Conservation (phyloP, 768 basidiomycete species). For the Lactifluus echinatus region DNA sequence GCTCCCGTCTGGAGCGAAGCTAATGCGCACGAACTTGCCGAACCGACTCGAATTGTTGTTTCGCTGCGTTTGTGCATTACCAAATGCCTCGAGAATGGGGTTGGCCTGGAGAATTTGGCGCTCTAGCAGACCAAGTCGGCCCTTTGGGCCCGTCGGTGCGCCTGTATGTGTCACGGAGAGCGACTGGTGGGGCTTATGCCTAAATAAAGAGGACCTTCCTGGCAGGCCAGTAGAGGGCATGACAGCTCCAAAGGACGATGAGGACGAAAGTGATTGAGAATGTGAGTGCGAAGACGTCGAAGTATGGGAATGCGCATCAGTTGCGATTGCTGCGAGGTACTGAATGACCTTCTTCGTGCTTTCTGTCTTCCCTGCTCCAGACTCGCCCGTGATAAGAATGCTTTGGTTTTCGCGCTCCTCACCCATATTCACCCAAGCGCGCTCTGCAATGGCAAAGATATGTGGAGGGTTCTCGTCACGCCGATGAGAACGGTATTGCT, state of each 20-base stretch:
- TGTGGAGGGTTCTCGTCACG: conserved; percentile 92
- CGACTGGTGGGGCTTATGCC: conserved; percentile 42
- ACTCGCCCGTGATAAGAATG: conserved; percentile 99
- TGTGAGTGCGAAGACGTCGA: conserved; percentile 52
- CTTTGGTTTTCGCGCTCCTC: conserved; percentile 96
- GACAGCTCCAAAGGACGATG: conserved; percentile 39
- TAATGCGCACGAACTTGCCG: conserved; percentile 95
- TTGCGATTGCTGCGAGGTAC: conserved; percentile 94
- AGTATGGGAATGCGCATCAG: conserved; percentile 55
- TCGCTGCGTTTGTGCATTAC: conserved; percentile 95
- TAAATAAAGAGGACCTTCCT: conserved; percentile 45
- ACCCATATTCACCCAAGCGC: conserved; percentile 98
- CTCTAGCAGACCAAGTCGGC: conserved; percentile 80
- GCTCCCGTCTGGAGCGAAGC: conserved; percentile 85
- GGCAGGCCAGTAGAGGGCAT: conserved; percentile 65
- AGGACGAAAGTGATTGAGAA: conserved; percentile 49
- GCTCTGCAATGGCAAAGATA: conserved; percentile 93
- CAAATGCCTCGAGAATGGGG: conserved; percentile 95
- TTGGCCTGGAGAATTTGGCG: conserved; percentile 96
- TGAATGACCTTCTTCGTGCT: conserved; percentile 99
- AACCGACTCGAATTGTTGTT: conserved; percentile 99
- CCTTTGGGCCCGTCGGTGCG: conserved; percentile 46
- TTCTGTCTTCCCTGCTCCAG: conserved; percentile 98
- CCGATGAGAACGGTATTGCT: conserved; percentile 84
- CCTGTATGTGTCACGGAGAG: conserved; percentile 39